These are phyloP conservation scores for Colletotrichum musicola DNA, from an alignment of 2,329 filamentous ascomycete species.

Conservation along the genomic window DNA sequence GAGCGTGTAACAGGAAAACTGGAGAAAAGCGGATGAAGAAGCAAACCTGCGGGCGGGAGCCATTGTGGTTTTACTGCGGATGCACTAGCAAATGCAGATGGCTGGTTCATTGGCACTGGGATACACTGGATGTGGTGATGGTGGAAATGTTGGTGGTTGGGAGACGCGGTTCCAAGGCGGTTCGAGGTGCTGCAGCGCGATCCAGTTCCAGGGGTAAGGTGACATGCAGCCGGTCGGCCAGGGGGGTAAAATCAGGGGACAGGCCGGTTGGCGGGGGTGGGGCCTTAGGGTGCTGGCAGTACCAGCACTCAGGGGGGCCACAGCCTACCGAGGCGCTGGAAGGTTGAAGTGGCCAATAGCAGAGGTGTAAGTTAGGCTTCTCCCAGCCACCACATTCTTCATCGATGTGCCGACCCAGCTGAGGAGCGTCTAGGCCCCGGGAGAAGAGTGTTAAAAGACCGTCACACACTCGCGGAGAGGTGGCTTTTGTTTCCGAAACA, in stretches of 20 bases:
- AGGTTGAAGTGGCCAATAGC: constrained; percentile 7
- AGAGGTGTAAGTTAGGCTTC: not conserved
- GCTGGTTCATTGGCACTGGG: constrained; percentile 23
- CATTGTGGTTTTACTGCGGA: constrained; percentile 38
- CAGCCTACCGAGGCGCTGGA: constrained; percentile 3
- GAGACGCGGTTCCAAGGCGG: constrained; percentile 26
- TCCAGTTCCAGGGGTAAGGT: constrained; percentile 11
- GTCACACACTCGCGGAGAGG: not conserved
- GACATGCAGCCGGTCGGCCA: constrained; percentile 24
- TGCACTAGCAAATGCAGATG: constrained; percentile 37
- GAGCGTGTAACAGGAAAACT: constrained; percentile 21
- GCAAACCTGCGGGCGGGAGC: constrained; percentile 29
- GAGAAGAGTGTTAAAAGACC: not conserved
- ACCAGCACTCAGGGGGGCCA: not conserved
- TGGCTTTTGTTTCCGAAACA: constrained; percentile 7
- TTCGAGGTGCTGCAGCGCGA: not conserved
- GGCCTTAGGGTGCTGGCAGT: constrained; percentile 1
- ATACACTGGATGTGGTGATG: constrained; percentile 24
- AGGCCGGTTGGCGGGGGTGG: constrained; percentile 1
- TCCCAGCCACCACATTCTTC: constrained; percentile 23
- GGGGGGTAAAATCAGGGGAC: not conserved
- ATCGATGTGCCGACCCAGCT: not conserved
- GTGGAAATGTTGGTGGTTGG: constrained; percentile 40
- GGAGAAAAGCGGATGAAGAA: constrained; percentile 29
- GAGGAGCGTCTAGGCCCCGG: constrained; percentile 11